Conservation (phyloP, 805 yeast genomes). For the Debaryomyces prosopidis region DNA sequence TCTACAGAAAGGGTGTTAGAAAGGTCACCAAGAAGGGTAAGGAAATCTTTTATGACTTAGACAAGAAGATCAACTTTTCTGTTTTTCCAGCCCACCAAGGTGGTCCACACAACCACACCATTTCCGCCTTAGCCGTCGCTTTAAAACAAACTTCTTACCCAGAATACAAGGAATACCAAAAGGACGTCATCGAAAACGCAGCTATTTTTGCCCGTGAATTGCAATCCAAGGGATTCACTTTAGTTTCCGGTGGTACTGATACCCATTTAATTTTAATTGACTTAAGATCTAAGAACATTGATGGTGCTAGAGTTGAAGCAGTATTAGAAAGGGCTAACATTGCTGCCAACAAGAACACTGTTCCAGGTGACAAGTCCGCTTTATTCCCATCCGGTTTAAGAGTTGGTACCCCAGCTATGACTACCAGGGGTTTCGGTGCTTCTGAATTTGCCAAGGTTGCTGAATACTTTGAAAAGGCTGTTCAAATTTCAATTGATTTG, state of each 20-base stretch:
- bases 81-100: constrained; percentile 99
- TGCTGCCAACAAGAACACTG: constrained; percentile 95
- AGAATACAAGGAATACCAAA: constrained; percentile 88
- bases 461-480: constrained; percentile 77
- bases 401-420: constrained; percentile 98
- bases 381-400: constrained; percentile 96
- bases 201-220: constrained; percentile 77
- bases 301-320: constrained; percentile 96
- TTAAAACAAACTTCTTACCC: constrained; percentile 90
- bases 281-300: constrained; percentile 85
- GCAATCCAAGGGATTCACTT: constrained; percentile 67
- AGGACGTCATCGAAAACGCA: constrained; percentile 86
- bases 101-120: constrained; percentile 99
- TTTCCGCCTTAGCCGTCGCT: constrained; percentile 95
- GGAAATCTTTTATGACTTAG: constrained; percentile 87
- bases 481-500: constrained; percentile 60
- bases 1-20: constrained; percentile 95
- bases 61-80: constrained; percentile 92
- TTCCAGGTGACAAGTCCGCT: constrained; percentile 97
- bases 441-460: constrained; percentile 82
- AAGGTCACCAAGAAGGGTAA: constrained; percentile 88
- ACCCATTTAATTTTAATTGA: constrained; percentile 93
- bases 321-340: constrained; percentile 92
- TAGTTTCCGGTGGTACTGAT: constrained; percentile 95
- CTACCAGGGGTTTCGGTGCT: constrained; percentile 93